phyloP scores from a whole-genome alignment of 495 filamentous ascomycete species.

The Annulohypoxylon bovei region DNA sequence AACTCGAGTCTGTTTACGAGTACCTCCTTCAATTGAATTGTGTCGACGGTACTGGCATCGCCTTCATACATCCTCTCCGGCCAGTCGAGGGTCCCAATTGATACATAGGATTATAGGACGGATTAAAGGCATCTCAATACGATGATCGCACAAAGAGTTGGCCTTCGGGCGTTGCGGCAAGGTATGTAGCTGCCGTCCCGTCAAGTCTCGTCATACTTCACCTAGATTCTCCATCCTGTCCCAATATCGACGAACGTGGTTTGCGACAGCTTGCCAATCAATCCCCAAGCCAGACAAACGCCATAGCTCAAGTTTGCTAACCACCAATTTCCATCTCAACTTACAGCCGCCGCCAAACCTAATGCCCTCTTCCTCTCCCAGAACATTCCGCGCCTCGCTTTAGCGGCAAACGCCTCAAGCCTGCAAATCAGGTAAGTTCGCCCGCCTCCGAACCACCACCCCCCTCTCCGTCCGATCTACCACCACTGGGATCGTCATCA shows the following conservation, averaged over 20 bases:
- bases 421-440: slow-evolving; percentile 65
- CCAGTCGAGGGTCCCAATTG: not conserved
- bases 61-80: not conserved
- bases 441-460: not conserved
- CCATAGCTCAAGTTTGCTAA: slow-evolving; percentile 20
- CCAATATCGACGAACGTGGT: not conserved
- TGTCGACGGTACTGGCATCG: not conserved
- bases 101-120: slow-evolving; percentile 4
- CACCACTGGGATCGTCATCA: not conserved
- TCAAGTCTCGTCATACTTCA: not conserved
- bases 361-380: slow-evolving; percentile 52
- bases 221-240: not conserved
- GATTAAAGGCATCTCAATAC: slow-evolving; percentile 3
- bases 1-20: not conserved
- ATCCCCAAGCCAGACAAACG: not conserved
- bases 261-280: slow-evolving; percentile 1
- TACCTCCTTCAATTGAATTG: not conserved
- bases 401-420: slow-evolving; percentile 57
- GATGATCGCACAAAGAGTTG: slow-evolving; percentile 75
- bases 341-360: slow-evolving; percentile 57
- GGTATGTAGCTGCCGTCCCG: slow-evolving; percentile 58
- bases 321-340: not conserved
- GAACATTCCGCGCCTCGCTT: slow-evolving; percentile 49
- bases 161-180: slow-evolving; percentile 73
- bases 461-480: not conserved